These are phyloP conservation scores for Penicillium vulpinum DNA, from an alignment of 2,329 filamentous ascomycete species.

Conservation along the genomic window DNA sequence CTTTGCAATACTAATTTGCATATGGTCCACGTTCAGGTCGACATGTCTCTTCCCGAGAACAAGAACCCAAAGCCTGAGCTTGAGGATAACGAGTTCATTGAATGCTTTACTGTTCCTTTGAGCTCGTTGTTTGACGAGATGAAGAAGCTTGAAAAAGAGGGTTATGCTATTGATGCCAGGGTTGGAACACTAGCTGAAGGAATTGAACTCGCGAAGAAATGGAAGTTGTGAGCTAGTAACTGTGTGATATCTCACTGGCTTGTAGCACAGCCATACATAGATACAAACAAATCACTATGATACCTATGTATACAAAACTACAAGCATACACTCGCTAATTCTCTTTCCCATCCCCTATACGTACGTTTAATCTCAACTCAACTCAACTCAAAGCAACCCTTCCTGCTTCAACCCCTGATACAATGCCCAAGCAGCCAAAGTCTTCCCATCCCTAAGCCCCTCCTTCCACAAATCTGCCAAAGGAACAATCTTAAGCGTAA, in stretches of 20 bases:
- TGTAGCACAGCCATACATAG: neutral
- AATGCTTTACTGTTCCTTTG: slow-evolving; percentile 70
- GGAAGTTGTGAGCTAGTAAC: slow-evolving; percentile 20
- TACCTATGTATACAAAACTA: neutral
- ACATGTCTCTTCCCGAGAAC: slow-evolving; percentile 69
- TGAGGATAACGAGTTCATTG: slow-evolving; percentile 80
- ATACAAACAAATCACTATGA: neutral
- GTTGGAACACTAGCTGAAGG: slow-evolving; percentile 78
- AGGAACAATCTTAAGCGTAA: slow-evolving; percentile 57
- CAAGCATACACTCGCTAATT: neutral
- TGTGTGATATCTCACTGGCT: neutral
- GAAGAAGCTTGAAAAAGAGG: slow-evolving; percentile 65
- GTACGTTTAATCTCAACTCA: neutral
- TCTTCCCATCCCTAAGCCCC: slow-evolving; percentile 57
- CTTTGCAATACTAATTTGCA: slow-evolving; percentile 53
- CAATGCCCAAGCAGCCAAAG: slow-evolving; percentile 55
- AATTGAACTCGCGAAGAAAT: slow-evolving; percentile 67
- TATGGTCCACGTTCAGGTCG: slow-evolving; percentile 69
- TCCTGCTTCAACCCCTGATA: slow-evolving; percentile 55
- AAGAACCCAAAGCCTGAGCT: slow-evolving; percentile 67
- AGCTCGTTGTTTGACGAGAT: slow-evolving; percentile 65
- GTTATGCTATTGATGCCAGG: slow-evolving; percentile 76
- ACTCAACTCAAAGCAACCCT: slow-evolving; percentile 45
- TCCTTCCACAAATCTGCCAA: slow-evolving; percentile 56
- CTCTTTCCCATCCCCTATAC: no score